These are phyloP conservation scores for Boletales sp. DNA, from an alignment of 768 basidiomycete species.

Conservation along the genomic window DNA sequence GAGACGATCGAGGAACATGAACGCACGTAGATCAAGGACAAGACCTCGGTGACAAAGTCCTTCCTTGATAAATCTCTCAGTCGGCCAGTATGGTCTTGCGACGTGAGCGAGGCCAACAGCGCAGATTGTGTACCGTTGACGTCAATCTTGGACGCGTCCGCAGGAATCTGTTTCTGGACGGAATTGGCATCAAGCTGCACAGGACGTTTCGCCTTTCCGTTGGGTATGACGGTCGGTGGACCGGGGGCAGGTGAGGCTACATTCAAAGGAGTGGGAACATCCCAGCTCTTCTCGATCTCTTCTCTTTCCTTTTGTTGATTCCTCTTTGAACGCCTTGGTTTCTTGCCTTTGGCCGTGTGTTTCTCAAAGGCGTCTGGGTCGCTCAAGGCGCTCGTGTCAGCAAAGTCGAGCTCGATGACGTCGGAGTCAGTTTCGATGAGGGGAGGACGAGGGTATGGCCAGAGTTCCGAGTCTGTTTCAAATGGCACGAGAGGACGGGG, in stretches of 20 bases:
- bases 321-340: slow-evolving; percentile 27
- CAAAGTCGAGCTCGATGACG: slow-evolving; percentile 73
- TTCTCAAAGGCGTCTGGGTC: slow-evolving; percentile 56
- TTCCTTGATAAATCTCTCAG: slow-evolving; percentile 41
- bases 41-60: slow-evolving; percentile 56
- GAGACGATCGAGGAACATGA: not conserved
- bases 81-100: slow-evolving; percentile 14
- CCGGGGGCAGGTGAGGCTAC: slow-evolving; percentile 14
- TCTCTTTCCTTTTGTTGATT: slow-evolving; percentile 38
- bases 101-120: slow-evolving; percentile 22
- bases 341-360: slow-evolving; percentile 25
- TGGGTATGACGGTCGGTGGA: slow-evolving; percentile 11
- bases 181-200: slow-evolving; percentile 4
- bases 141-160: slow-evolving; percentile 14
- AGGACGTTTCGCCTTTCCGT: slow-evolving; percentile 23
- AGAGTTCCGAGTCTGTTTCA: slow-evolving; percentile 60
- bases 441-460: slow-evolving; percentile 60
- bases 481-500: slow-evolving; percentile 55
- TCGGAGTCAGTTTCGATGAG: slow-evolving; percentile 45
- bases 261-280: slow-evolving; percentile 38
- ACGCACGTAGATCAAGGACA: slow-evolving; percentile 61
- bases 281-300: slow-evolving; percentile 62
- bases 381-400: slow-evolving; percentile 68
- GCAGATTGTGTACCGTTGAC: slow-evolving; percentile 18
- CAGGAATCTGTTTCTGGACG: slow-evolving; percentile 2